Evolutionary conservation across 371 early-diverging fungal genomes (phyloP).

Genomic region (Massospora cicadina): DNA sequence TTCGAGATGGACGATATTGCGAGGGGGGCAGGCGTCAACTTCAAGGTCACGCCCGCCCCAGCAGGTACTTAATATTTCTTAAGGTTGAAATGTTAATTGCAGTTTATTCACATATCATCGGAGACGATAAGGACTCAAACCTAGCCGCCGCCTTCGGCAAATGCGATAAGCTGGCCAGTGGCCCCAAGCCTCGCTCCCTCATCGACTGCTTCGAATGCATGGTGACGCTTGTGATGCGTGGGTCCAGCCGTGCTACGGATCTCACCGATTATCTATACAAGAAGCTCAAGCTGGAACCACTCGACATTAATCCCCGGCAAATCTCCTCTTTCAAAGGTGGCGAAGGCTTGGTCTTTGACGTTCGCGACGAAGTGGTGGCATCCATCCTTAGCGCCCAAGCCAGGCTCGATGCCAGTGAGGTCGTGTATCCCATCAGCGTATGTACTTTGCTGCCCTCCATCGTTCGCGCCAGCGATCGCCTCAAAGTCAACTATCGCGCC

Average conservation of each 20-base stretch:
- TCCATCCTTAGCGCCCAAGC: background rate
- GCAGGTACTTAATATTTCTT: background rate
- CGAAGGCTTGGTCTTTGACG: conserved; percentile 5
- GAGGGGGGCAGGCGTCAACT: background rate
- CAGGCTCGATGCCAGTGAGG: background rate
- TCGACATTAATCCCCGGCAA: background rate
- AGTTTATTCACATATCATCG: background rate
- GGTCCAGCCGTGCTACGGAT: background rate
- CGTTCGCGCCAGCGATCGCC: background rate
- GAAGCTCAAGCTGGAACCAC: background rate
- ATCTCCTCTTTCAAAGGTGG: background rate
- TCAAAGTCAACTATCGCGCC: background rate
- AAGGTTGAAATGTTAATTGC: background rate
- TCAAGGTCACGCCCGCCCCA: background rate
- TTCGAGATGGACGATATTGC: background rate
- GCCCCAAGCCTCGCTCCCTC: background rate
- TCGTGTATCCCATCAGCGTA: background rate
- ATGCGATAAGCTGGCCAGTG: background rate
- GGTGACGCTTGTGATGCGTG: background rate
- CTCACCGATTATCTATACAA: background rate
- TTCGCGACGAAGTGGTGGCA: background rate
- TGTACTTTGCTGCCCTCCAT: background rate
- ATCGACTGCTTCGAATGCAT: background rate
- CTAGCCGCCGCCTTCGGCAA: background rate
- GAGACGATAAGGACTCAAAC: background rate